These are phyloP conservation scores for Aspergillus pseudoviridinutans DNA, from an alignment of 2,329 filamentous ascomycete genomes.

Conservation along the genomic window DNA sequence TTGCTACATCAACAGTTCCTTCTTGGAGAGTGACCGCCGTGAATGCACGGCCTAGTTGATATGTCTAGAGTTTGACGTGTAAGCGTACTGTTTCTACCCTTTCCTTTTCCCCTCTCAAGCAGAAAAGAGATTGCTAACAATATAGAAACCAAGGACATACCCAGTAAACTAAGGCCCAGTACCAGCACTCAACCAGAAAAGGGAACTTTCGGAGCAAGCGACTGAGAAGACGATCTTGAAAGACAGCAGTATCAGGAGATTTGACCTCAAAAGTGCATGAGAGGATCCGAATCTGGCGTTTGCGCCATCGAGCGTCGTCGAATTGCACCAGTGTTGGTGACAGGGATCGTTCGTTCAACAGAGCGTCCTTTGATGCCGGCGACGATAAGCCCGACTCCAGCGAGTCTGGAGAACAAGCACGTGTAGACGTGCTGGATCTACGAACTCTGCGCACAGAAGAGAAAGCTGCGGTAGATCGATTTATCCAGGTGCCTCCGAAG, in stretches of 20 bases:
- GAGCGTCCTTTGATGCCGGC: slow-evolving; percentile 32
- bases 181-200: slow-evolving; percentile 72
- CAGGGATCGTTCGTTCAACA: slow-evolving; percentile 26
- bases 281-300: slow-evolving; percentile 46
- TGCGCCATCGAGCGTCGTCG: slow-evolving; percentile 48
- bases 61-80: slow-evolving; percentile 50
- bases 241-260: slow-evolving; percentile 60
- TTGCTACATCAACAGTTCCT: slow-evolving; percentile 64
- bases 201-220: slow-evolving; percentile 64
- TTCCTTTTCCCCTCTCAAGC: neutral
- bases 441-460: slow-evolving; percentile 12
- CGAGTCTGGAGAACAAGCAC: slow-evolving; percentile 33
- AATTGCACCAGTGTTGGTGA: slow-evolving; percentile 41
- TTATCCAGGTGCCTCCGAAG: slow-evolving; percentile 60
- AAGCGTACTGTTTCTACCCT: neutral
- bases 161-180: slow-evolving; percentile 75
- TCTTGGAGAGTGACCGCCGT: slow-evolving; percentile 66
- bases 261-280: slow-evolving; percentile 47
- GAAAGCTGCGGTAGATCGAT: slow-evolving; percentile 44
- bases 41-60: slow-evolving; percentile 69
- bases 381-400: slow-evolving; percentile 40
- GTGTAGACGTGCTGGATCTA: slow-evolving; percentile 16
- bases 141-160: slow-evolving; percentile 45
- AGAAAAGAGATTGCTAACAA: neutral
- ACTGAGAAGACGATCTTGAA: slow-evolving; percentile 58